phyloP scores from a whole-genome alignment of 1,284 basidiomycete species.

The Chiua sp. region DNA sequence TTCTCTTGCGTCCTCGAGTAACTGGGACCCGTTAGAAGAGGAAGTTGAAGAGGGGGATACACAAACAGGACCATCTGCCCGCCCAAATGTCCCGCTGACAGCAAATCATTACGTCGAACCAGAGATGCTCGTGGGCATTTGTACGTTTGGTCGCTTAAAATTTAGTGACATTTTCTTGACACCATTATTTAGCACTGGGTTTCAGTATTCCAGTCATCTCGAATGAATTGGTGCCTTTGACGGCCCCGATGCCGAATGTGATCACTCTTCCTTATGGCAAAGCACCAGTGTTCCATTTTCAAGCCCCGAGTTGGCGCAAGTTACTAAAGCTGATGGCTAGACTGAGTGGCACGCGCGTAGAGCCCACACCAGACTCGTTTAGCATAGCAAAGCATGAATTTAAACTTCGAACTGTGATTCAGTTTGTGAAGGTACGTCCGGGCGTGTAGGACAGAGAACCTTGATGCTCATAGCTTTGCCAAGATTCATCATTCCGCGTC shows the following conservation, averaged over 20 bases:
- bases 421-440: conserved; percentile 68
- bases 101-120: conserved; percentile 64
- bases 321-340: conserved; percentile 74
- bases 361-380: conserved; percentile 70
- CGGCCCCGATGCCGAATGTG: conserved; percentile 66
- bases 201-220: conserved; percentile 64
- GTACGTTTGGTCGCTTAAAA: conserved; percentile 51
- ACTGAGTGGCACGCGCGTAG: conserved; percentile 68
- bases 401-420: conserved; percentile 71
- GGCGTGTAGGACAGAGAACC: neutral
- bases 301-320: conserved; percentile 73
- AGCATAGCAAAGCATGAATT: conserved; percentile 60
- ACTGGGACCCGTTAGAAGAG: conserved; percentile 22
- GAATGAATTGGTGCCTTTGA: conserved; percentile 50
- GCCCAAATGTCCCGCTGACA: conserved; percentile 34
- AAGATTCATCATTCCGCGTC: conserved; percentile 61
- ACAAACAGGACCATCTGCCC: conserved; percentile 27
- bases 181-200: conserved; percentile 57
- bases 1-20: conserved; percentile 24
- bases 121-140: conserved; percentile 65
- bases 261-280: conserved; percentile 72
- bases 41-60: conserved; percentile 17
- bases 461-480: conserved; percentile 8
- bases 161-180: conserved; percentile 13
- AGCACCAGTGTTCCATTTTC: conserved; percentile 69